Base-by-base conservation (phyloP, 2,329 filamentous ascomycete genomes). In the Alternaria incomplexa region DNA sequence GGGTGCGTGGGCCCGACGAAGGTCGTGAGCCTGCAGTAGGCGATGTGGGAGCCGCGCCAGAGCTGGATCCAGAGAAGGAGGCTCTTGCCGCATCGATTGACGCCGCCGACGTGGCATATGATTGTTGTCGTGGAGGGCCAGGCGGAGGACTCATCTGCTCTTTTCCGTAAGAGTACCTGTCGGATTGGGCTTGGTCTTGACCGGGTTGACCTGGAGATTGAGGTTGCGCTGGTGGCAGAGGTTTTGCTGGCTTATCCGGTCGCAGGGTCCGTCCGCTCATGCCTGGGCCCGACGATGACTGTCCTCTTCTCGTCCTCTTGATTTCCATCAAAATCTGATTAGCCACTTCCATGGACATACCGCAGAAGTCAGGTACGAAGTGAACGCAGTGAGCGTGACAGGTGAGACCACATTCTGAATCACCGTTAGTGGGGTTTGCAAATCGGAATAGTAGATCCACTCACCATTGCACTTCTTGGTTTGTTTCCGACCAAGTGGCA, bases 261-360 rank as follows among this genome's bases (percentile, higher is more conserved):
- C 72, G 68, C 13, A 75, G 61, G 8, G 64, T 69, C 22, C 67
- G 69, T 57, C 44, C 20, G 50, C 83, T 68, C 80, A 95, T 84
- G 47, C 79, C 82, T 55, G 84, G 83, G 65, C 83, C 82, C 59
- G 84, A 80, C 62, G 83, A 83, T 5, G 84, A 81, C 75, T 87
- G 86, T 82, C 89, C 87, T 76, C 89, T 88, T 82, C 94, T 96
- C 63, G 91, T 90, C 53, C 89, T 89, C 75, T 93, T 89, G 71
- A 97, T 92, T 53, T 94, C 93, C 67, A 93, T 91, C 58, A 98
- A 81, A 68, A 99, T 97, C 76, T 96, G 90, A 79, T 97, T 98
- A 46, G 96, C 96, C 40, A 93, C 92, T 61, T 96, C 92, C 96
- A 98, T 98, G 26, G 93, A 96, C 93, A 99, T 99, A 72, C 96